These are phyloP conservation scores for Clarireedia monteithiana DNA, from an alignment of 2,329 filamentous ascomycete species.

Conservation along the genomic window DNA sequence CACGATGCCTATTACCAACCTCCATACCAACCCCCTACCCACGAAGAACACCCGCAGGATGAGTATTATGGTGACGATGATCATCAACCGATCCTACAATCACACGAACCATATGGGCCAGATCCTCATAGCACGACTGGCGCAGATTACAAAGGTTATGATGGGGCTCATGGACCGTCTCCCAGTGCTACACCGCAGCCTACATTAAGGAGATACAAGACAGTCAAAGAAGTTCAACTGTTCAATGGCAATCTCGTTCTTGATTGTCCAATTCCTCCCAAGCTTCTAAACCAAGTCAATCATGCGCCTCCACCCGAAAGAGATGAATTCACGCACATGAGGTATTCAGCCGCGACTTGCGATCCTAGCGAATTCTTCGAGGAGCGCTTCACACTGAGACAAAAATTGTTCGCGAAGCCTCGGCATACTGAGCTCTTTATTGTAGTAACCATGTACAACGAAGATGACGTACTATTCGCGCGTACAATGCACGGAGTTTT, in stretches of 20 bases:
- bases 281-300: slow-evolving; percentile 89
- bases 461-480: slow-evolving; percentile 93
- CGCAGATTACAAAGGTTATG: slow-evolving; percentile 37
- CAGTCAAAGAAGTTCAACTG: slow-evolving; percentile 91
- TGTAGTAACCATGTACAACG: slow-evolving; percentile 98
- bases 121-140: slow-evolving; percentile 40
- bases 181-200: slow-evolving; percentile 47
- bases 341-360: slow-evolving; percentile 97
- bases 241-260: slow-evolving; percentile 97
- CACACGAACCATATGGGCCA: slow-evolving; percentile 44
- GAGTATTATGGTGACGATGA: slow-evolving; percentile 49
- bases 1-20: slow-evolving; percentile 82
- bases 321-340: slow-evolving; percentile 96
- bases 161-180: slow-evolving; percentile 30
- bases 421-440: slow-evolving; percentile 95
- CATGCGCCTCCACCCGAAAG: slow-evolving; percentile 90
- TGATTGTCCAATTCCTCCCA: slow-evolving; percentile 98
- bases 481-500: slow-evolving; percentile 98
- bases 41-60: slow-evolving; percentile 24
- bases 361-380: slow-evolving; percentile 90
- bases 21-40: slow-evolving; percentile 60
- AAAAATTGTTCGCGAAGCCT: slow-evolving; percentile 74
- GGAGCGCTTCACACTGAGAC: slow-evolving; percentile 84
- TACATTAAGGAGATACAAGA: slow-evolving; percentile 85
- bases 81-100: slow-evolving; percentile 66